Base-by-base conservation (phyloP, 371 early-diverging fungal species). In the Amoeboaphelidium occidentale region DNA sequence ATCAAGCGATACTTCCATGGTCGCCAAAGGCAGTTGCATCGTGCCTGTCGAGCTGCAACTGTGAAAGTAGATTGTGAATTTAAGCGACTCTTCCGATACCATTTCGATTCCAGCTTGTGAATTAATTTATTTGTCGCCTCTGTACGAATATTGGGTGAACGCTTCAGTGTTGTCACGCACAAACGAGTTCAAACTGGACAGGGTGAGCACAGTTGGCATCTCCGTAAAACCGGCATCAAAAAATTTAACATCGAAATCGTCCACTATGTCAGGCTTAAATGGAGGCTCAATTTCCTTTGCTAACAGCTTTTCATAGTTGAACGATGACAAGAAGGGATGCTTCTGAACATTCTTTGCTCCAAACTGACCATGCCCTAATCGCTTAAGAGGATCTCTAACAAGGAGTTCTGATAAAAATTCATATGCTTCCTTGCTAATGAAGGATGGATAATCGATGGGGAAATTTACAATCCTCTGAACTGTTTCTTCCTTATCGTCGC, bases 201-300 rank as follows among this genome's bases (percentile, higher is more conserved):
- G n/a, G n/a, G n/a, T n/a, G n/a, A n/a, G n/a, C 51, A 24, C 44
- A 27, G 17, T 51, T 32, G 22, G 44, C 27, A 53, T 58, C 14
- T 53, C 50, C 1, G 65, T 62, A 50, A 65, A 63, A 28, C 49
- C 43, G 20, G 54, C 59, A 23, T 60, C 64, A 46, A 66, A 63
- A 47, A 59, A 62, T 22, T 54, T 51, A n/a, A 58, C 59, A 46
- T 66, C 66, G 43, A 57, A 55, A 28, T 60, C 64, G 45, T 63
- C 59, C 1, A 26, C 42, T 52, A 44, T 6, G 4, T 44, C 44
- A 12, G 44, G 44, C 22, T 6, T 23, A 22, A 44, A 44, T 23
- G 44, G 44, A 4, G 22, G n/a, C 10, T 4, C 6, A 4, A 44
- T 4, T 23, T 20, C 14, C 44, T 44, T 44, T 22, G 4, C 20